These are phyloP conservation scores for Diaporthe sp. DNA, from an alignment of 2,329 filamentous ascomycete species.

Conservation along the genomic window DNA sequence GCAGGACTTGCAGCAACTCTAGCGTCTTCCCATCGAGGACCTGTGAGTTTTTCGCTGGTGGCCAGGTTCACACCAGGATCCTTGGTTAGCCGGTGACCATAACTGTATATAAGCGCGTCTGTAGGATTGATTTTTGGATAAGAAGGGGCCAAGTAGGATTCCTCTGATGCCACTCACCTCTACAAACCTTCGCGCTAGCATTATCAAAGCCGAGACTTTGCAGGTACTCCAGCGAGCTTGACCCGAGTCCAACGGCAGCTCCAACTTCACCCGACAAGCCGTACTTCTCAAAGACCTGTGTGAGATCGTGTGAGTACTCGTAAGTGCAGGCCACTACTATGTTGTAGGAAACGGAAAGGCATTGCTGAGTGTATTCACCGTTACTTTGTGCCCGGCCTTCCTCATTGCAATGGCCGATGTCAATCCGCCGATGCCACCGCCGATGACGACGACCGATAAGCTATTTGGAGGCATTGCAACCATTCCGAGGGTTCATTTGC, in stretches of 20 bases:
- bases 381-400: conserved; percentile 9
- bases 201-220: conserved; percentile 27
- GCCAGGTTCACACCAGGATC: neutral
- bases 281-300: conserved; percentile 17
- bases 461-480: neutral
- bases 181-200: conserved; percentile 6
- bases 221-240: conserved; percentile 9
- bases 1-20: conserved; percentile 16
- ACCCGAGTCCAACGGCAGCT: conserved; percentile 26
- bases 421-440: conserved; percentile 21
- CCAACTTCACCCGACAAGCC: conserved; percentile 7
- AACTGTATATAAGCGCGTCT: neutral
- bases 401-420: conserved; percentile 18
- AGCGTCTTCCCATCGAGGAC: conserved; percentile 13
- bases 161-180: neutral
- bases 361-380: neutral
- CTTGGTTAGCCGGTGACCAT: neutral
- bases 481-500: neutral
- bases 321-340: neutral
- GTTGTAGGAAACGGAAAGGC: neutral
- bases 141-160: neutral
- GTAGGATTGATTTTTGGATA: neutral
- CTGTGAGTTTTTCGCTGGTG: neutral
- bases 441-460: conserved; percentile 15
- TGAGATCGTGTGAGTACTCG: neutral